A percentile compares a stretch with the other conserved stretches of the same genome.
phyloP scores from a whole-genome alignment of 2,329 filamentous ascomycete genomes.

The Exophiala sp. region DNA sequence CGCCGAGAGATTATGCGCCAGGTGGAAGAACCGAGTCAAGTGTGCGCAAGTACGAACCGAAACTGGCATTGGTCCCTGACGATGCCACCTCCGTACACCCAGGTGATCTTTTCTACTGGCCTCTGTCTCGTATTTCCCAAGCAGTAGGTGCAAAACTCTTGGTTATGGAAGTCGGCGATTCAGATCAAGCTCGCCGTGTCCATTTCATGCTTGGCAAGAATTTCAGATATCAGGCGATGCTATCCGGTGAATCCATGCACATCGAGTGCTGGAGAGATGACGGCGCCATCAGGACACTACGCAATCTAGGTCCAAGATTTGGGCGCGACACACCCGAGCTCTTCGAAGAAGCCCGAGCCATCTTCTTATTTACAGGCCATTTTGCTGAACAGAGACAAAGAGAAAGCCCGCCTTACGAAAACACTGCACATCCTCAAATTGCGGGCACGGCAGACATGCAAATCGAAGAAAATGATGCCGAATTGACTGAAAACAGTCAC shows the following conservation, averaged over 20 bases:
- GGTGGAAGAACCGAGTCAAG: slow-evolving; percentile 62
- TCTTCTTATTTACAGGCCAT: too few relatives aligned
- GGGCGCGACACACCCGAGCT: background rate
- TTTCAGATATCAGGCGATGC: background rate
- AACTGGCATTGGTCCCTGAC: slow-evolving; percentile 66
- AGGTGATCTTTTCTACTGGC: slow-evolving; percentile 63
- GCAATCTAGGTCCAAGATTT: background rate
- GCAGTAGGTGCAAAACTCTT: slow-evolving; percentile 53
- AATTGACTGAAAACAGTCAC: too few relatives aligned
- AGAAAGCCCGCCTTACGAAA: too few relatives aligned
- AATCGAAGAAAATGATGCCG: too few relatives aligned
- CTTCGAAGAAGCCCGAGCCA: too few relatives aligned
- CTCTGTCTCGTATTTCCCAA: slow-evolving; percentile 56
- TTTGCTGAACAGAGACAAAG: too few relatives aligned
- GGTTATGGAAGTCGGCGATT: slow-evolving; percentile 69
- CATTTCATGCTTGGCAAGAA: slow-evolving; percentile 32
- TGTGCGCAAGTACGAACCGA: slow-evolving; percentile 78
- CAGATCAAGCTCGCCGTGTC: slow-evolving; percentile 65
- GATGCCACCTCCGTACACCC: slow-evolving; percentile 22
- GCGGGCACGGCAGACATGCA: too few relatives aligned
- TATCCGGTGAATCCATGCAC: background rate
- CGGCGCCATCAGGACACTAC: slow-evolving; percentile 6
- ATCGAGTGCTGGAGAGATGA: slow-evolving; percentile 26
- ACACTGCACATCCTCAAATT: too few relatives aligned
- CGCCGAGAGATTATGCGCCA: slow-evolving; percentile 55